Conservation (phyloP, 1,284 basidiomycete genomes). For the Boletellus deceptivus region DNA sequence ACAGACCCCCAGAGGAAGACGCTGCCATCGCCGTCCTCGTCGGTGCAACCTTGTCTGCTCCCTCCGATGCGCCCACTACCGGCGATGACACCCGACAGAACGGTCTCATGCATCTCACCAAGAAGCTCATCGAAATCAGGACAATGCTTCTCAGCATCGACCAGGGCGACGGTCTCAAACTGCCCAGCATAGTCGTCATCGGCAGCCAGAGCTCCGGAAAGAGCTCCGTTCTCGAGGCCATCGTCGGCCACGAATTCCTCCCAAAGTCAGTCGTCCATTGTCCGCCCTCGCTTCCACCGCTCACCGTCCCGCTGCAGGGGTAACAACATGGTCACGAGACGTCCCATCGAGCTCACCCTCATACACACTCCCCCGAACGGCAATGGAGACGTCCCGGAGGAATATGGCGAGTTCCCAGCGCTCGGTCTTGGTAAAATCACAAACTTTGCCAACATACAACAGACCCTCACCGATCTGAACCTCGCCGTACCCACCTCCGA, state of each 20-base stretch:
- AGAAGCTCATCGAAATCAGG: constrained; percentile 95
- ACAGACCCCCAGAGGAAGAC: constrained; percentile 50
- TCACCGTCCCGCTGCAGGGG: constrained; percentile 56
- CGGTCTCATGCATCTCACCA: constrained; percentile 88
- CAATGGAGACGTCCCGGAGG: constrained; percentile 58
- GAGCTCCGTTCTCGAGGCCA: constrained; percentile 94
- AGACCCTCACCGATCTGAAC: constrained; percentile 93
- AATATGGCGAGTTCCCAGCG: constrained; percentile 94
- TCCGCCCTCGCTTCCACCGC: background rate
- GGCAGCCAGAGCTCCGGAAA: constrained; percentile 98
- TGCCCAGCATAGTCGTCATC: constrained; percentile 97
- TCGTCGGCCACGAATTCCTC: constrained; percentile 97
- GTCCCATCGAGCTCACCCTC: constrained; percentile 96
- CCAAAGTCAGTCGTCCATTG: constrained; percentile 72
- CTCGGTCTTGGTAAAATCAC: constrained; percentile 87
- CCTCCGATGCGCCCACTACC: constrained; percentile 53
- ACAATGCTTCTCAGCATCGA: constrained; percentile 93
- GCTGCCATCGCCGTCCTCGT: constrained; percentile 71
- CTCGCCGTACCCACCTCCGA: constrained; percentile 86
- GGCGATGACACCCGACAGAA: constrained; percentile 54
- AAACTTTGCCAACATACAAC: constrained; percentile 88
- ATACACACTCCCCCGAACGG: constrained; percentile 76
- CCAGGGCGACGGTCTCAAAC: constrained; percentile 89
- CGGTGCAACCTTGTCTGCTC: constrained; percentile 71
- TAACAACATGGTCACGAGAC: constrained; percentile 98